Base-by-base conservation (phyloP, 2,329 filamentous ascomycete genomes). In the Clarireedia monteithiana region DNA sequence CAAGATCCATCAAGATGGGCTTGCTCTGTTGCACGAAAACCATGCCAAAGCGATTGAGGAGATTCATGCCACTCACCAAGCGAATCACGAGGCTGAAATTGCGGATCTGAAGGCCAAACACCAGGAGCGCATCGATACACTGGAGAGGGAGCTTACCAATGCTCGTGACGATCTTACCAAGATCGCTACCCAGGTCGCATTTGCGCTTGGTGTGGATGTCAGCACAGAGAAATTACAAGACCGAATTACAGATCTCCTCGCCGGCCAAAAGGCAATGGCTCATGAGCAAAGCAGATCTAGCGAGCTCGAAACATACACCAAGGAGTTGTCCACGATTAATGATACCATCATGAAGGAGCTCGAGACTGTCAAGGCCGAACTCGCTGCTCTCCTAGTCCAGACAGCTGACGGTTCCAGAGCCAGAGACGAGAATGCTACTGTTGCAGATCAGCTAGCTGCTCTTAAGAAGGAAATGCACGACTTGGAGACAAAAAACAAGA, bases 401-500 rank as follows among this genome's bases (percentile, higher is more conserved):
- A 68, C 62, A 66, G 66, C 78, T 59, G 77, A 81, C 40, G 72
- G 72, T 15, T 71, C 76, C 10, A 71, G 70, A 55, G 50, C 72
- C 14, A 74, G 72, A 65, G 72, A 71, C 39, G 72, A 76, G 10
- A 72, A 75, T 44, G 71, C 73, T 2, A 75, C 77, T 2, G 70
- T 85, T 30, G 68, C 72, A 2, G 80, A 84, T 50, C 80, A 84
- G 64, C 68, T 85, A 23, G 72, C 78, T 26, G 77, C 80, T 5
- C 75, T 92, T 61, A 84, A 84, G 71, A 82, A 83, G 69, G 84
- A 83, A 68, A 82, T 86, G 71, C 66, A 68, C 6, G 82, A 85
- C 45, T 72, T 87, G 23, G 80, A 85, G 64, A 76, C 71, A 44
- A 79, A 79, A 73, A 95, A 95, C 77, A 86, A 90, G 75, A 96